Evolutionary conservation across 768 basidiomycete species (phyloP).

Genomic region (Dentipellis sp.): DNA sequence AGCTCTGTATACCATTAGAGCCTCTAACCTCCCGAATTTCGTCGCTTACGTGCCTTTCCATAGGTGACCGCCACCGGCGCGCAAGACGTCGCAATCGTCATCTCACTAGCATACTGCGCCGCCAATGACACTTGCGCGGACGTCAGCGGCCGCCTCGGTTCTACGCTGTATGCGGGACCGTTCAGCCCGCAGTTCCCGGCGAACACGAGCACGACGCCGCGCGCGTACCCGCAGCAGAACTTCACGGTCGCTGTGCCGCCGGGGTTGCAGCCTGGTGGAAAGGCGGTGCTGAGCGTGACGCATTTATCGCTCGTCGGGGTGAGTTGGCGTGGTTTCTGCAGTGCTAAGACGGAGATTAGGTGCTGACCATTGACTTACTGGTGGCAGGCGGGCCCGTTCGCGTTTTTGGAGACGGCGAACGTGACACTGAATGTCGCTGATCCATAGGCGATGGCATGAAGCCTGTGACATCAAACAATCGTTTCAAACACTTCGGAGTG

Average conservation of each 20-base stretch:
- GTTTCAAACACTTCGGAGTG: too few relatives aligned
- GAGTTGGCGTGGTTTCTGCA: not conserved
- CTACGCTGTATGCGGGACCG: not conserved
- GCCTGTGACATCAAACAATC: too few relatives aligned
- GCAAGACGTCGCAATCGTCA: slow-evolving; percentile 25
- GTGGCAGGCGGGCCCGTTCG: slow-evolving; percentile 3
- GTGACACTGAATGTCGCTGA: slow-evolving; percentile 5
- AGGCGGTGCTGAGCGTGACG: slow-evolving; percentile 1
- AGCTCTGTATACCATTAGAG: too few relatives aligned
- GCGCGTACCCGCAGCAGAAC: not conserved
- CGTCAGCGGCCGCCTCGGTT: not conserved
- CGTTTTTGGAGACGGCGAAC: slow-evolving; percentile 2
- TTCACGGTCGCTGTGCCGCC: slow-evolving; percentile 1
- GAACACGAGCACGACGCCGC: slow-evolving; percentile 1
- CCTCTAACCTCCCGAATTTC: not conserved
- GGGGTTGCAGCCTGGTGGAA: not conserved
- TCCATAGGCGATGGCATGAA: too few relatives aligned
- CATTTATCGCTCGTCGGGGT: slow-evolving; percentile 8
- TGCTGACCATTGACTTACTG: not conserved
- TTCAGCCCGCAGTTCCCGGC: slow-evolving; percentile 1
- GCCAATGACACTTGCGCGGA: slow-evolving; percentile 12
- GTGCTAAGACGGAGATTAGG: not conserved
- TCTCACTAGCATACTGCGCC: slow-evolving; percentile 21
- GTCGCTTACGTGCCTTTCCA: not conserved
- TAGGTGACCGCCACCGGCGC: slow-evolving; percentile 10